These are phyloP conservation scores for Urtica urens DNA, from an alignment of 306 rosid species.

Conservation along the genomic window DNA sequence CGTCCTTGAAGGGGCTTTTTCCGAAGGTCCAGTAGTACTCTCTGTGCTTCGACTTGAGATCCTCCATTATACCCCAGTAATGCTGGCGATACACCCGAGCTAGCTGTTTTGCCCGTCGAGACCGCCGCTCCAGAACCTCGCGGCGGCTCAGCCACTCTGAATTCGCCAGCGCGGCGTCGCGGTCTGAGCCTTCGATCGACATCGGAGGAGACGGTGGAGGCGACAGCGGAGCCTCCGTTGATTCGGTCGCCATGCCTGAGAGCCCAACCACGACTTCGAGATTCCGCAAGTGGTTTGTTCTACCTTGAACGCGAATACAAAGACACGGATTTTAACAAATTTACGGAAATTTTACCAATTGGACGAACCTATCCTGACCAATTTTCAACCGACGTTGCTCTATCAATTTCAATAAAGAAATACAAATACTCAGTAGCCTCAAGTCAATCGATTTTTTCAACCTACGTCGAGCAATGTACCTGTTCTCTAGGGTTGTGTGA, in stretches of 20 bases:
- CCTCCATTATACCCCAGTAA: conserved; percentile 68
- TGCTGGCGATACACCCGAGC: conserved; percentile 16
- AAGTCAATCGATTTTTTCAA: too few relatives aligned
- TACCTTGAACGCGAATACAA: too few relatives aligned
- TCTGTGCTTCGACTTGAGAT: conserved; percentile 31
- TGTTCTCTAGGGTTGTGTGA: too few relatives aligned
- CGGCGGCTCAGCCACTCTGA: conserved; percentile 9
- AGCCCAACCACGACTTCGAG: too few relatives aligned
- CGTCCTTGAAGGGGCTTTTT: conserved; percentile 52
- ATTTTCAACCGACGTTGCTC: too few relatives aligned
- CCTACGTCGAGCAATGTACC: too few relatives aligned
- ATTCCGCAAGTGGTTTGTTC: too few relatives aligned
- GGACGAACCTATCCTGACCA: too few relatives aligned
- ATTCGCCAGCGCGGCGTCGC: conserved; percentile 2
- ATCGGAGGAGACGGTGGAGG: conserved; percentile 8
- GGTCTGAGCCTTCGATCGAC: conserved; percentile 6
- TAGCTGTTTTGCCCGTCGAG: conserved; percentile 23
- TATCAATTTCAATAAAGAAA: too few relatives aligned
- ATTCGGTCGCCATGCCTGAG: conserved; percentile 12
- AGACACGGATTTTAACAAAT: too few relatives aligned
- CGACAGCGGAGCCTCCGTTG: conserved; percentile 5
- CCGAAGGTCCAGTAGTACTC: conserved; percentile 67
- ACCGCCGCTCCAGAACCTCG: conserved; percentile 23
- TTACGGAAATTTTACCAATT: too few relatives aligned
- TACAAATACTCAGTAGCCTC: too few relatives aligned